A percentile compares a stretch with the other conserved stretches of the same genome.
Evolutionary conservation across 768 basidiomycete species (phyloP).

Genomic region (Nidularia pulvinata): DNA sequence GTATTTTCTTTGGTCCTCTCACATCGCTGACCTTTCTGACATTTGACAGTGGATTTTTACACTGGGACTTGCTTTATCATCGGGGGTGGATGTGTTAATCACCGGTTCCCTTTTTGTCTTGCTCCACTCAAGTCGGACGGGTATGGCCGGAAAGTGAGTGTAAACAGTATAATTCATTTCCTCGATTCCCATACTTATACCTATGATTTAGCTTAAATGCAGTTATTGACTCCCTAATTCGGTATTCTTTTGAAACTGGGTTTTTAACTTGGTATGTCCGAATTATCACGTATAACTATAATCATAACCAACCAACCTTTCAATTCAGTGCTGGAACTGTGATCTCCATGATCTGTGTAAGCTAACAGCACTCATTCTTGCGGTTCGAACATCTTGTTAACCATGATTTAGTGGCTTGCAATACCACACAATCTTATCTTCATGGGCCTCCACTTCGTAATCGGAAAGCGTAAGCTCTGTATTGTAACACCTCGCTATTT

Average conservation of each 20-base stretch:
- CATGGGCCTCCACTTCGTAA: neutral
- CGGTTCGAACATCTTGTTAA: neutral
- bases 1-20: neutral
- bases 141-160: conserved; percentile 28
- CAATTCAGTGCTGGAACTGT: conserved; percentile 36
- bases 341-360: conserved; percentile 45
- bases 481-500: too few species aligned
- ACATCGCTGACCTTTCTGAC: conserved; percentile 6
- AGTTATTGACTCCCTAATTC: conserved; percentile 42
- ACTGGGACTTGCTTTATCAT: conserved; percentile 46
- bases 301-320: neutral
- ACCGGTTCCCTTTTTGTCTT: conserved; percentile 42
- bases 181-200: neutral
- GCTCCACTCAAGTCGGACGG: conserved; percentile 34
- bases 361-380: conserved; percentile 7
- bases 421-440: conserved; percentile 23
- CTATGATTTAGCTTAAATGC: conserved; percentile 36
- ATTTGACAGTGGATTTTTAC: conserved; percentile 46
- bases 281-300: neutral
- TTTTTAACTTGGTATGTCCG: conserved; percentile 40
- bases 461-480: neutral
- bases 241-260: conserved; percentile 56
- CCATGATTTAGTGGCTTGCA: conserved; percentile 36
- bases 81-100: conserved; percentile 47
- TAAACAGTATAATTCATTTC: neutral